Base-by-base conservation (phyloP, 2,329 filamentous ascomycete species). In the Aspergillus novofumigatus region DNA sequence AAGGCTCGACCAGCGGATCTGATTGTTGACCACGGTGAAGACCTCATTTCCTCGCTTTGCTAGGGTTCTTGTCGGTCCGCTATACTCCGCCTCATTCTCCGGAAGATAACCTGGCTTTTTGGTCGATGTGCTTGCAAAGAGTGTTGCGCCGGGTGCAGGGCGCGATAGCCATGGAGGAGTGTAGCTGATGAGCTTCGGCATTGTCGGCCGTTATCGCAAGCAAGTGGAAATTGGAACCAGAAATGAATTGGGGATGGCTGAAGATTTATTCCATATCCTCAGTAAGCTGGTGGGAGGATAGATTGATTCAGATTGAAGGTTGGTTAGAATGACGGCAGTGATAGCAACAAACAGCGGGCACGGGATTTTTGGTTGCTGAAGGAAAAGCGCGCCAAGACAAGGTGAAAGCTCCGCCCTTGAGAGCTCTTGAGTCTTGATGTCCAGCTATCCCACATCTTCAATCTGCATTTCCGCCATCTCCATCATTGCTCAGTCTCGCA, bases 1-100 rank as follows among this genome's bases (percentile, higher is more conserved):
- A 55, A 99, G 77, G 74, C 96, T 91, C 9, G 90, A 88, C 92
- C 94, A 99, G 72, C 92, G 84, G 59, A 99, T 89, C 74, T 97
- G 91, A 66, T 89, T 92, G 51, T 92, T 92, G 44, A 89, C 87
- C 21, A 92, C 92, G 11, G 91, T 86, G 70, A 97, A 97, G 9
- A 97, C 79, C 68, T 99, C 92, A 1, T 90, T 91, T 17, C 90
- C 92, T 58, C 93, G 83, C 51, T 84, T 86, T 9, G 92, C 92
- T 66, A 97, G 87, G 0, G 86, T 92, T 61, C 78, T 79, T 21
- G 71, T 74, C 1, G 83, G 75, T 2, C 80, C 75, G n/a, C 62
- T 61, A 29, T 70, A 70, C 14, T 58, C 50, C 4, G 55, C 21
- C 23, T 65, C 50, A 44, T 65, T 20, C 1, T 71, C 53, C 61